Evolutionary conservation across 257 asterid genomes (phyloP).

Genomic region (Primulina huaijiensis): DNA sequence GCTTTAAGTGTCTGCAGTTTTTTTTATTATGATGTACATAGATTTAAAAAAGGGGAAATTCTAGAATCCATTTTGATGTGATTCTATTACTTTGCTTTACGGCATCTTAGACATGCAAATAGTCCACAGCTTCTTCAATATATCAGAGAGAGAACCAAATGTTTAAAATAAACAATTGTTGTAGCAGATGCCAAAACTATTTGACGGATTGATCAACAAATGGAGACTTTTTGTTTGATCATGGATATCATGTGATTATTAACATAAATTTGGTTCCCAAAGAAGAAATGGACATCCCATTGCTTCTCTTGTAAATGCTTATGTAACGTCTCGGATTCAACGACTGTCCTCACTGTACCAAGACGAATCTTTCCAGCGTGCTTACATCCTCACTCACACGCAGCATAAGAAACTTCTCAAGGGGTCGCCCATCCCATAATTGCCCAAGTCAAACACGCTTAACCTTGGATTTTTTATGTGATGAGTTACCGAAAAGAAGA

Average conservation of each 20-base stretch:
- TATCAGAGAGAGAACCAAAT: neutral
- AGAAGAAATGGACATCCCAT: neutral
- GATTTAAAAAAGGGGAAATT: neutral
- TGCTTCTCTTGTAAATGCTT: neutral
- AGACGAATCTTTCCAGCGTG: no score
- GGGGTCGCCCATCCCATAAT: no score
- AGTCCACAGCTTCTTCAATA: neutral
- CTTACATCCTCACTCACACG: no score
- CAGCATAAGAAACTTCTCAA: no score
- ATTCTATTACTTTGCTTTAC: neutral
- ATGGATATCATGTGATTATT: neutral
- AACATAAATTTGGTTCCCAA: neutral
- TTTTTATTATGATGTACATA: neutral
- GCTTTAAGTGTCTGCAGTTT: neutral
- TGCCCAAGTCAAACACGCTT: no score
- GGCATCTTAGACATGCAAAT: neutral
- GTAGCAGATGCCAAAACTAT: neutral
- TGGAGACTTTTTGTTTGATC: neutral
- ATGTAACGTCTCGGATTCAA: no score
- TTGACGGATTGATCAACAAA: slow-evolving; percentile 7
- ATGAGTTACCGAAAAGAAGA: no score
- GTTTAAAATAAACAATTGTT: neutral
- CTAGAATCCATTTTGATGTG: neutral
- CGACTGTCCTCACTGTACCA: no score
- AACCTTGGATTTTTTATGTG: no score